phyloP scores from a whole-genome alignment of 2,329 filamentous ascomycete genomes.

The Gaeumannomyces sp. region DNA sequence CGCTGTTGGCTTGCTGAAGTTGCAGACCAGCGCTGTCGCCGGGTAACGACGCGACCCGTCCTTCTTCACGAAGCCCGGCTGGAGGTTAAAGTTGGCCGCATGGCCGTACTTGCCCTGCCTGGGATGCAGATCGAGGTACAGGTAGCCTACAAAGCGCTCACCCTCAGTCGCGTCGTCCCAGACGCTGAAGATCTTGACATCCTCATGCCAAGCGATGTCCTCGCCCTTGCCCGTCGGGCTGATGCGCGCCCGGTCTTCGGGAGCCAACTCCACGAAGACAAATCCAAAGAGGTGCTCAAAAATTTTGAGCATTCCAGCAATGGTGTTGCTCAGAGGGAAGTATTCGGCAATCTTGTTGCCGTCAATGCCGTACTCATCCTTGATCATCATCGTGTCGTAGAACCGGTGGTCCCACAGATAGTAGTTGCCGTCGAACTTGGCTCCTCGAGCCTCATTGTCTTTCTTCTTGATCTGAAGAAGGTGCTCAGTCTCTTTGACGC shows the following conservation, averaged over 20 bases:
- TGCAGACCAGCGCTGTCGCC: conserved; percentile 75
- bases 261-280: conserved; percentile 65
- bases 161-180: conserved; percentile 73
- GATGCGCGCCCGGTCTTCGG: conserved; percentile 57
- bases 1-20: conserved; percentile 73
- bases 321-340: conserved; percentile 69
- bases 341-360: conserved; percentile 78
- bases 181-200: conserved; percentile 76
- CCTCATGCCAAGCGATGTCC: conserved; percentile 75
- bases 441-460: conserved; percentile 54
- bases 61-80: conserved; percentile 61
- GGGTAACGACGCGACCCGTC: conserved; percentile 70
- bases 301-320: conserved; percentile 73
- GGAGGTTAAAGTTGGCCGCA: conserved; percentile 77
- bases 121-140: conserved; percentile 77
- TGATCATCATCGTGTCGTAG: conserved; percentile 74
- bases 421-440: conserved; percentile 61
- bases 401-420: conserved; percentile 80
- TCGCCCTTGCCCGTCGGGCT: conserved; percentile 62
- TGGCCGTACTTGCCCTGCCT: conserved; percentile 79
- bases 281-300: conserved; percentile 80
- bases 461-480: conserved; percentile 70
- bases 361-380: conserved; percentile 73
- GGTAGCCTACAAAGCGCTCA: conserved; percentile 68
- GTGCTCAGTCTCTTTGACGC: conserved; percentile 61